phyloP scores from a whole-genome alignment of 1,284 basidiomycete genomes.

The Hypsizygus ulmarius region DNA sequence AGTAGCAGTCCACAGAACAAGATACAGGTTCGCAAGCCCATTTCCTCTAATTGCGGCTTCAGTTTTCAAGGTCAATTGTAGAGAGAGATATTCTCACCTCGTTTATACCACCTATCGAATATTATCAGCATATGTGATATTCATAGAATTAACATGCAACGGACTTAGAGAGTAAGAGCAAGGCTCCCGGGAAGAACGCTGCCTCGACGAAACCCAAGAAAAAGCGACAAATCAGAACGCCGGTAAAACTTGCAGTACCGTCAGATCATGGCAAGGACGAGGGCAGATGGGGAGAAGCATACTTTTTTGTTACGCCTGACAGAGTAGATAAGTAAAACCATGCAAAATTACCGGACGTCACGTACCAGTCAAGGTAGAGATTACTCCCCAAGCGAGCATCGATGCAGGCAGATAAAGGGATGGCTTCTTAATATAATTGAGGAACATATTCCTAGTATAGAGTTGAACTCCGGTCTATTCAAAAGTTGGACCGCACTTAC shows the following conservation, averaged over 20 bases:
- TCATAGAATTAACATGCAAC: background rate
- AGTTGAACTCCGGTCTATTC: background rate
- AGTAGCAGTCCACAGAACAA: constrained; percentile 48
- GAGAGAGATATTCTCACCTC: constrained; percentile 8
- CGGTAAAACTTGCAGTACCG: constrained; percentile 27
- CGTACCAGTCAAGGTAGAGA: constrained; percentile 25
- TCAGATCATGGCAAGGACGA: background rate
- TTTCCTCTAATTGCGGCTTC: constrained; percentile 16
- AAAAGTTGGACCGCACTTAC: constrained; percentile 16
- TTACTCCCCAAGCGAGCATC: constrained; percentile 24
- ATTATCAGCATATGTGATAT: background rate
- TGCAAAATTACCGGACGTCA: background rate
- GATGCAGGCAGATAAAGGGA: constrained; percentile 24
- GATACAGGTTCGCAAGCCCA: constrained; percentile 30
- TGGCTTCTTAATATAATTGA: constrained; percentile 24
- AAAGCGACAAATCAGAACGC: constrained; percentile 33
- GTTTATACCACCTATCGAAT: constrained; percentile 25
- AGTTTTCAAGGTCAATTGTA: background rate
- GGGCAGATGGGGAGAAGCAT: background rate
- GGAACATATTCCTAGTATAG: constrained; percentile 24
- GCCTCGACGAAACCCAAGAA: constrained; percentile 44
- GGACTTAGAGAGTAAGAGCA: constrained; percentile 38
- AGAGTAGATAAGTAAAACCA: background rate
- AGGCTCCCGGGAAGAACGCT: constrained; percentile 39
- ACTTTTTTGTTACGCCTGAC: constrained; percentile 20